phyloP scores from a whole-genome alignment of 169 alveolate genomes.

The Hepatocystis sp. region DNA sequence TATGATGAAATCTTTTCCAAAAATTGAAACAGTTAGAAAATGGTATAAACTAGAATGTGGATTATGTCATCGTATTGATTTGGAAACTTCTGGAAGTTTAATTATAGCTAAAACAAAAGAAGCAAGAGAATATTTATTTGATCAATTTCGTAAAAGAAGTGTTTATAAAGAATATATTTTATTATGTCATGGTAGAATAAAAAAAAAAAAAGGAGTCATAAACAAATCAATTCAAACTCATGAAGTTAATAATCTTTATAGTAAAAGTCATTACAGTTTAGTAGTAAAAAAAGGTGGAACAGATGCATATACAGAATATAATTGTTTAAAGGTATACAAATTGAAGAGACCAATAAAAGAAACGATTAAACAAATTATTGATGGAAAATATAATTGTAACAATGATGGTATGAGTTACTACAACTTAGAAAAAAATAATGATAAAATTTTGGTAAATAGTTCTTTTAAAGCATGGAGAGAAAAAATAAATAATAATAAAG shows the following conservation, averaged over 20 bases:
- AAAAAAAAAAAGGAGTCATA: constrained; percentile 75
- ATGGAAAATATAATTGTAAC: constrained; percentile 56
- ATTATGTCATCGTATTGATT: constrained; percentile 83
- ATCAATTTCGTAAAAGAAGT: constrained; percentile 80
- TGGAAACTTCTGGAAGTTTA: constrained; percentile 83
- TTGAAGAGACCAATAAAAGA: constrained; percentile 72
- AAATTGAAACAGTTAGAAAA: constrained; percentile 79
- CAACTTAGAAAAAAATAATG: constrained; percentile 46
- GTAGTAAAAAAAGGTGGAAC: constrained; percentile 84
- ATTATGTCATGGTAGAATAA: constrained; percentile 83
- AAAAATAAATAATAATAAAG: too few species aligned
- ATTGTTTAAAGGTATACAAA: constrained; percentile 69
- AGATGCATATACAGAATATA: constrained; percentile 83
- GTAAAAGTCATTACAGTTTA: constrained; percentile 80
- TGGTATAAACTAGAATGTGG: constrained; percentile 86
- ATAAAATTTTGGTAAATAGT: too few species aligned
- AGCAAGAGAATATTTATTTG: constrained; percentile 81
- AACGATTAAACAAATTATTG: constrained; percentile 24
- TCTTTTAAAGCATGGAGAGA: too few species aligned
- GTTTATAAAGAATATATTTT: constrained; percentile 83
- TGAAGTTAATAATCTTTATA: constrained; percentile 78
- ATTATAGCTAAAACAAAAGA: constrained; percentile 82
- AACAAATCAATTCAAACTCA: constrained; percentile 81
- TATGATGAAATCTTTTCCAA: constrained; percentile 83
- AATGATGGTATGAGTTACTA: constrained; percentile 26